Base-by-base conservation (phyloP, 495 filamentous ascomycete genomes). In the Tuber calosporum region DNA sequence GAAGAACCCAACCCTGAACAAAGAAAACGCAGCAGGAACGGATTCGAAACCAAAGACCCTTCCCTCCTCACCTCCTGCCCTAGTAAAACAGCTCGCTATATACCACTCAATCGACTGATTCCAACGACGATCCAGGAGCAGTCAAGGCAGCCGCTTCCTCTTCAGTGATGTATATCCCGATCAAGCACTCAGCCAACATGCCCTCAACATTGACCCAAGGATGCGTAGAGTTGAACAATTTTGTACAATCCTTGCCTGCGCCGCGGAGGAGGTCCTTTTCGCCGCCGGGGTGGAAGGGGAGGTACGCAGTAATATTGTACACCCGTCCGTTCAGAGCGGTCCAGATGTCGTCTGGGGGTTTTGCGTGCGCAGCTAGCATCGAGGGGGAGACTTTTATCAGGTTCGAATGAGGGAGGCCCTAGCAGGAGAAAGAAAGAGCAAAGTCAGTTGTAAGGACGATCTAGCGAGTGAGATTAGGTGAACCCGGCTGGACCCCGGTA, bases 201-300 rank as follows among this genome's bases (percentile, higher is more conserved):
- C 90, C 91, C 84, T 98, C 96, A 86, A 92, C 96, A 79, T 96
- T 99, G 15, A 99, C 94, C 95, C 96, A 99, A 26, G 94, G 93
- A 85, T 99, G 95, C 36, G 94, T 87, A 84, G 97, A 93, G 75
- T 90, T 89, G 82, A 99, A 98, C 80, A 99, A 78, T 84, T 89
- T 89, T 8, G 86, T 89, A 45, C 89, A 92, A 80, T 93, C 90
- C 75, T 88, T 86, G 26, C 92, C 95, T 2, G 93, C 94, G 22
- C 86, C 90, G 36, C 91, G 86, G 82, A 97, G 85, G 78, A 98
- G 80, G 84, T 99, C 93, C 4, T 89, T 90, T 83, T 91, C 92
- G 5, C 95, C 95, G 43, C 95, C 95, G 0, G 95, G 95, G 79
- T 99, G 95, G 81, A 93, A 99, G 1, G 91, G 89, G 53, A 93